phyloP scores from a whole-genome alignment of 768 basidiomycete species.

The Podaxis mareebaensis region DNA sequence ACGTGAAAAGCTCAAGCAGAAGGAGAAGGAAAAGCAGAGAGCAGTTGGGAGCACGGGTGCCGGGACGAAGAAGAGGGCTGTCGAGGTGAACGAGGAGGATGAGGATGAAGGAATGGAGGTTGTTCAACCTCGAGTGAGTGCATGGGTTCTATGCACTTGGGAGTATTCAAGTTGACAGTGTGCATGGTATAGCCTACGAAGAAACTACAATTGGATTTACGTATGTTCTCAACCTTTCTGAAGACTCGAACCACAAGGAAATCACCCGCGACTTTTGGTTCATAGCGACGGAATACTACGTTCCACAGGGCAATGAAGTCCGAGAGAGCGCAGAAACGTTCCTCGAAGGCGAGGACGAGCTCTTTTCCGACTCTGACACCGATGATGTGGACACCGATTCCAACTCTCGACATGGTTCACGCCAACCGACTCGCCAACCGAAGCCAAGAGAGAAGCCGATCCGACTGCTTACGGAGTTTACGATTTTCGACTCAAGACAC shows the following conservation, averaged over 20 bases:
- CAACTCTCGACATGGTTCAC: not conserved
- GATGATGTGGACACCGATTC: not conserved
- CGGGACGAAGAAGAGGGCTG: not conserved
- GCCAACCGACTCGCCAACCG: not conserved
- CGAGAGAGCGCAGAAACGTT: constrained; percentile 2
- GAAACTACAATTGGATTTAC: constrained; percentile 12
- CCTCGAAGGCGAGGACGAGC: constrained; percentile 15
- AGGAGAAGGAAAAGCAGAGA: not conserved
- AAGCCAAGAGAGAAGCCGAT: constrained; percentile 16
- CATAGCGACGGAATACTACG: constrained; percentile 9
- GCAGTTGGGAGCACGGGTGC: not conserved
- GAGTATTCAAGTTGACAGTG: not conserved
- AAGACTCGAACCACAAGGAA: not conserved
- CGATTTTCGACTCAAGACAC: constrained; percentile 57
- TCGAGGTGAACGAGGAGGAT: not conserved
- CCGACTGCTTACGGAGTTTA: constrained; percentile 55
- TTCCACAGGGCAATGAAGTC: not conserved
- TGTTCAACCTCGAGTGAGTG: not conserved
- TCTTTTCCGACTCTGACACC: not conserved
- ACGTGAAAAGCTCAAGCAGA: constrained; percentile 1
- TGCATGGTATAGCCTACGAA: constrained; percentile 2
- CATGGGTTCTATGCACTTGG: not conserved
- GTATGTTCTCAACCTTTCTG: constrained; percentile 6
- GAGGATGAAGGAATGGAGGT: not conserved
- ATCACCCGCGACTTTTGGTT: not conserved